Base-by-base conservation (phyloP, 345 rosid genomes). In the Eucalyptus pauciflora region DNA sequence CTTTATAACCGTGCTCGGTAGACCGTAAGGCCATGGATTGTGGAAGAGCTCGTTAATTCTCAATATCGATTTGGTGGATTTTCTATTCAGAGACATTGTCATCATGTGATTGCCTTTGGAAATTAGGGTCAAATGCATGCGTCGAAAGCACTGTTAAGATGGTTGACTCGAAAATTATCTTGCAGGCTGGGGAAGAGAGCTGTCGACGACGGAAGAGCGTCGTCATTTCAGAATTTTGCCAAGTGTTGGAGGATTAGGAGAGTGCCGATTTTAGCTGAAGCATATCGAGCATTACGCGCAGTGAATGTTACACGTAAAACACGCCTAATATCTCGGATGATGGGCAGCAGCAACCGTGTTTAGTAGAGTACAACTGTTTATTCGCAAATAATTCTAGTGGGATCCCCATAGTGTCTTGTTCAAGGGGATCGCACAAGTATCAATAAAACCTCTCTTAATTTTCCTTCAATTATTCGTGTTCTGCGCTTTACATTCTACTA, bases 1-100 rank as follows among this genome's bases (percentile, higher is more conserved):
- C 0, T 51, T 1, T 51, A 51, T 51, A 0, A 17, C 54, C 54
- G 54, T 51, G 22, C 0, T 51, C 54, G 54, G 54, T 51, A 51
- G 54, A 51, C 12, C 12, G 62, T 1, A 56, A 56, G 62, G 27
- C 0, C 62, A 22, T 8, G 62, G 62, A 56, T 56, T 9, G 62
- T 20, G 62, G 29, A 20, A 56, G 0, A 9, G 62, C 27, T 56
- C 27, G 12, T 56, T 0, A 56, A 24, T 56, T 56, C 62, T 56
- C 11, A 56, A 56, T 56, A 56, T 56, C 62, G 62, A 4, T 56
- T 22, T 0, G 62, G 12, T 56, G 27, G 27, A 24, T 56, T 56
- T 54, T 56, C 62, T 56, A 56, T 56, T 4, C 27, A 56, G 62
- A 56, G 62, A 24, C 6, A 71, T 10, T 37, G 46, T 18, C 81